Conservation (phyloP, 1,284 basidiomycete species). For the Coniophora puteana region DNA sequence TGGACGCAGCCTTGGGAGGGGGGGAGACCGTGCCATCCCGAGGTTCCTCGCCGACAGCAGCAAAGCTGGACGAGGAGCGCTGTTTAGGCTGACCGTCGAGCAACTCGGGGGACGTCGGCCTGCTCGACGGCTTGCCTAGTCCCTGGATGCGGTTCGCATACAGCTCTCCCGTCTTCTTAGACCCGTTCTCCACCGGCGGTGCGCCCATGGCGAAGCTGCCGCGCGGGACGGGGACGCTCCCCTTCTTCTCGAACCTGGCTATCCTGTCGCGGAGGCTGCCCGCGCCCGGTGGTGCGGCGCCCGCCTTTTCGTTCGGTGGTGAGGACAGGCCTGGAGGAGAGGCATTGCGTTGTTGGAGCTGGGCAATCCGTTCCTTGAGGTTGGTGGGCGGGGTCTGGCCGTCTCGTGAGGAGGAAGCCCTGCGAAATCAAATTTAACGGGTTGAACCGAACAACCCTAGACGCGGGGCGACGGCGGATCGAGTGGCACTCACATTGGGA, state of each 20-base stretch:
- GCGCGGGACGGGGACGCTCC: conserved; percentile 68
- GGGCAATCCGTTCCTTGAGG: conserved; percentile 74
- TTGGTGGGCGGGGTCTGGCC: conserved; percentile 47
- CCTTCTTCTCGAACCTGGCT: conserved; percentile 73
- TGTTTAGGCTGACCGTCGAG: conserved; percentile 27
- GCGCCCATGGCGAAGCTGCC: conserved; percentile 70
- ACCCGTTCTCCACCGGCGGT: conserved; percentile 45
- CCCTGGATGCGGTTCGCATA: conserved; percentile 68
- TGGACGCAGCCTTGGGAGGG: conserved; percentile 14
- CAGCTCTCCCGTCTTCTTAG: conserved; percentile 55
- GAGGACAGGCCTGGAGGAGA: conserved; percentile 30
- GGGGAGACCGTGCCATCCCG: conserved; percentile 22
- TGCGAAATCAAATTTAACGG: conserved; percentile 8
- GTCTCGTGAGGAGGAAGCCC: conserved; percentile 31
- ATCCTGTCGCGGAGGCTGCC: conserved; percentile 65
- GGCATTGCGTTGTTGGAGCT: conserved; percentile 58
- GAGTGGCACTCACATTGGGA: conserved; percentile 19
- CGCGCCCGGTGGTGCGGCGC: conserved; percentile 21
- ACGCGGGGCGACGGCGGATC: too few species aligned
- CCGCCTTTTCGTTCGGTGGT: conserved; percentile 24
- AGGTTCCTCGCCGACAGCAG: conserved; percentile 12
- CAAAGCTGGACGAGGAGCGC: conserved; percentile 25
- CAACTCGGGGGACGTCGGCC: conserved; percentile 10
- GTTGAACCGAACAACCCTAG: too few species aligned
- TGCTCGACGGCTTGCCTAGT: conserved; percentile 30